A percentile compares a stretch with the other conserved stretches of the same genome.
Evolutionary conservation across 768 basidiomycete species (phyloP).

Genomic region (Mycena capillaripes): DNA sequence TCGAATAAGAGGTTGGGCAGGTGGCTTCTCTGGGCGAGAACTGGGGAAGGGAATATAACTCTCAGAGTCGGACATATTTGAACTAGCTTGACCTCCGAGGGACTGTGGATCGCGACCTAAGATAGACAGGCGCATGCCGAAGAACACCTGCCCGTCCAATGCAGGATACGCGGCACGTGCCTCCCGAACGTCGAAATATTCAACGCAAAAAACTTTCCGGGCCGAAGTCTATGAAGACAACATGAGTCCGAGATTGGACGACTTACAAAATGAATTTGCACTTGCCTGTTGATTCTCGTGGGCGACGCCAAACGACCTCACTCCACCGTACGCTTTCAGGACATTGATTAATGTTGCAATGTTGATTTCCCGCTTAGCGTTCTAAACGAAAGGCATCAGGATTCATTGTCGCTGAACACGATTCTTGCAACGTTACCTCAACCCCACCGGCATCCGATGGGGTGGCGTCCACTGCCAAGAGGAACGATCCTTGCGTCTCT

Average conservation of each 20-base stretch:
- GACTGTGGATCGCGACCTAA: slow-evolving; percentile 48
- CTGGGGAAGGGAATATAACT: slow-evolving; percentile 38
- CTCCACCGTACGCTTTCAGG: slow-evolving; percentile 27
- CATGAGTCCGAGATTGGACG: neutral
- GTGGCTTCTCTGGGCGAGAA: slow-evolving; percentile 23
- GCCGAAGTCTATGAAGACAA: slow-evolving; percentile 37
- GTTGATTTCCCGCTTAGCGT: slow-evolving; percentile 21
- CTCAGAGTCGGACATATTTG: slow-evolving; percentile 10
- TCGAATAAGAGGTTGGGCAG: slow-evolving; percentile 19
- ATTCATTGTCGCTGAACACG: neutral
- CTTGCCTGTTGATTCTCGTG: slow-evolving; percentile 27
- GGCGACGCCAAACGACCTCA: slow-evolving; percentile 27
- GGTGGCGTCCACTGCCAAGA: slow-evolving; percentile 52
- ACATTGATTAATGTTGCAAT: slow-evolving; percentile 23
- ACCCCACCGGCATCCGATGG: neutral
- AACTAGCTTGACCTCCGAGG: slow-evolving; percentile 9
- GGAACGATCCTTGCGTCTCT: slow-evolving; percentile 66
- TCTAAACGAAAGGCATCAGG: neutral
- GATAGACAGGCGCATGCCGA: slow-evolving; percentile 66
- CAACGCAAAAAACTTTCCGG: slow-evolving; percentile 64
- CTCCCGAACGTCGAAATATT: slow-evolving; percentile 77
- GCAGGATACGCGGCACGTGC: slow-evolving; percentile 65
- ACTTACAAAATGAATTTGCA: neutral
- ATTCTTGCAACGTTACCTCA: slow-evolving; percentile 8
- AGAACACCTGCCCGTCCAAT: slow-evolving; percentile 63